phyloP scores from a whole-genome alignment of 345 rosid species.

The Anastatica hierochuntica region DNA sequence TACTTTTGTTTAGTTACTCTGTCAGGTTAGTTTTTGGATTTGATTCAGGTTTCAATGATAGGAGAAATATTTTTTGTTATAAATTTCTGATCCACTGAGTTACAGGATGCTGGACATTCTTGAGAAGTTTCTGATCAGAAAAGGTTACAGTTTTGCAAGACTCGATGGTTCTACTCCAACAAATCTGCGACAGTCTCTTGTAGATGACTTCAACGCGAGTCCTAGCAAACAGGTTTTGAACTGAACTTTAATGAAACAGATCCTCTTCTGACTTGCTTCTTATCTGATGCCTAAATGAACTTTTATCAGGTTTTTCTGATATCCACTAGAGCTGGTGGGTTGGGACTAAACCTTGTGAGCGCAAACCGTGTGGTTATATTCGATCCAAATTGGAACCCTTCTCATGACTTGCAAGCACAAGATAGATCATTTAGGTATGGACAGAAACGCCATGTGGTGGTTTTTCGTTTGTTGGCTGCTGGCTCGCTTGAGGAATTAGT shows the following conservation, averaged over 20 bases:
- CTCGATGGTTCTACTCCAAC: conserved; percentile 94
- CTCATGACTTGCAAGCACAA: conserved; percentile 89
- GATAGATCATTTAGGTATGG: conserved; percentile 95
- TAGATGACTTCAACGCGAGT: conserved; percentile 81
- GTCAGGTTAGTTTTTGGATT: conserved; percentile 48
- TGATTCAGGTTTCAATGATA: background rate
- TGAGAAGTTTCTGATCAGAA: conserved; percentile 77
- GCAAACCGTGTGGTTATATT: conserved; percentile 94
- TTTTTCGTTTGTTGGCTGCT: conserved; percentile 87
- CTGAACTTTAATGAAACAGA: background rate
- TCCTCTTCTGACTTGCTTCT: background rate
- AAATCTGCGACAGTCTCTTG: conserved; percentile 70
- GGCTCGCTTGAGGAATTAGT: conserved; percentile 91
- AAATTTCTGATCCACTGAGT: background rate
- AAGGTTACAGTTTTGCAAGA: conserved; percentile 80
- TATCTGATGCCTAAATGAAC: background rate
- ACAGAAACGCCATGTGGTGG: conserved; percentile 90
- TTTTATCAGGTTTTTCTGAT: conserved; percentile 77
- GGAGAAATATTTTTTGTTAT: background rate
- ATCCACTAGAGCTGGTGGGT: conserved; percentile 97
- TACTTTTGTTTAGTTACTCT: conserved; percentile 91
- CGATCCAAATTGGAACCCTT: conserved; percentile 96
- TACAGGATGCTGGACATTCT: conserved; percentile 89
- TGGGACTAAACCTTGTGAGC: conserved; percentile 93
- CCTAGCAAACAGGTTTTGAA: conserved; percentile 74